Conservation (phyloP, 2,329 filamentous ascomycete species). For the Xylariomycetidae sp. region DNA sequence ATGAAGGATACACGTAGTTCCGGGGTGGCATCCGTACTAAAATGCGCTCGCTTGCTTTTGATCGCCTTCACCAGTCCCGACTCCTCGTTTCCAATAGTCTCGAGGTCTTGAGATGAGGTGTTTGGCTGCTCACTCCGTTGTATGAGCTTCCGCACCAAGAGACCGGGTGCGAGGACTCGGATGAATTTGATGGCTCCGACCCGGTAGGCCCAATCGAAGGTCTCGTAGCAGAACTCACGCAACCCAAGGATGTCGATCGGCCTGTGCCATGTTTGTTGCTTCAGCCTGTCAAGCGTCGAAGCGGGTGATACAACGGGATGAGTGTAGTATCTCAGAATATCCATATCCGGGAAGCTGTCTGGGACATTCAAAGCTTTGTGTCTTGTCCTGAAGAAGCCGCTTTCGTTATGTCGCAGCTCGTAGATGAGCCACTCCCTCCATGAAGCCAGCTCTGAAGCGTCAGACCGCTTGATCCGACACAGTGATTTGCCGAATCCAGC, state of each 20-base stretch:
- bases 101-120: constrained; percentile 20
- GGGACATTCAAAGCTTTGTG: constrained; percentile 72
- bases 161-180: constrained; percentile 67
- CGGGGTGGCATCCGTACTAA: constrained; percentile 65
- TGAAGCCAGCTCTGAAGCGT: constrained; percentile 50
- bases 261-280: constrained; percentile 53
- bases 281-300: constrained; percentile 49
- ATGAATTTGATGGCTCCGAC: constrained; percentile 81
- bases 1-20: constrained; percentile 76
- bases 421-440: constrained; percentile 71
- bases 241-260: constrained; percentile 61
- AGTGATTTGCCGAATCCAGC: constrained; percentile 79
- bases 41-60: constrained; percentile 61
- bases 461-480: constrained; percentile 56
- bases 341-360: constrained; percentile 70
- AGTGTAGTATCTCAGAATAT: constrained; percentile 80
- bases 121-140: constrained; percentile 29
- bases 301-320: constrained; percentile 72
- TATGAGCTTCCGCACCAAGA: constrained; percentile 59
- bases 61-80: constrained; percentile 57
- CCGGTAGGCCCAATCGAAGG: constrained; percentile 79
- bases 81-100: constrained; percentile 39
- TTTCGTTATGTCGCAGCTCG: constrained; percentile 79
- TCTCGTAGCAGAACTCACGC: constrained; percentile 67
- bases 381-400: constrained; percentile 69